These are phyloP conservation scores for Chrysoporthe austroafricana DNA, from an alignment of 2,329 filamentous ascomycete genomes.

Conservation along the genomic window DNA sequence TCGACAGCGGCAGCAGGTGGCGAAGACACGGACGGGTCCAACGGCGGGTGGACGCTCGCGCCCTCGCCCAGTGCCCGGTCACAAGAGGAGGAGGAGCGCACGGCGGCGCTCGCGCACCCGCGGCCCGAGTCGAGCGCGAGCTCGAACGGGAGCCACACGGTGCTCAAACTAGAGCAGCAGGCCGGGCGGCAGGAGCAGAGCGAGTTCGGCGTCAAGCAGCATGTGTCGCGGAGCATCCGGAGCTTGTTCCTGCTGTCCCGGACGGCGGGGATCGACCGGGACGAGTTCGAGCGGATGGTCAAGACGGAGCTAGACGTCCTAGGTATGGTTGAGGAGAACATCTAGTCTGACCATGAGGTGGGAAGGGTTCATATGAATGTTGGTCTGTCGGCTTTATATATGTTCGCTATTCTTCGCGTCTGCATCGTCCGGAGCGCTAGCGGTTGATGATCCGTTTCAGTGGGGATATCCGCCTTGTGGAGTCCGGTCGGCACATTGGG, in stretches of 20 bases:
- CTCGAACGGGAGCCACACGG: conserved; percentile 58
- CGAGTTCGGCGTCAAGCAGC: conserved; percentile 77
- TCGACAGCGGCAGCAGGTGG: conserved; percentile 33
- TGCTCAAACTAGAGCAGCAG: conserved; percentile 64
- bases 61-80: conserved; percentile 42
- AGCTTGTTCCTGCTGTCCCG: conserved; percentile 74
- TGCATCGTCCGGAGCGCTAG: conserved; percentile 2
- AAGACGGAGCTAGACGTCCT: conserved; percentile 73
- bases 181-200: conserved; percentile 62
- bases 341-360: not conserved
- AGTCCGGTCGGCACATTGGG: conserved; percentile 23
- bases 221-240: conserved; percentile 77
- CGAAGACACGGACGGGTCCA: conserved; percentile 41
- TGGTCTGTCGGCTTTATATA: too few species aligned
- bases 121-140: conserved; percentile 62
- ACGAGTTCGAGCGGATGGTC: conserved; percentile 75
- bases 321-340: conserved; percentile 66
- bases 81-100: conserved; percentile 44
- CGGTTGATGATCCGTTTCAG: not conserved
- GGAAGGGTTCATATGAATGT: not conserved
- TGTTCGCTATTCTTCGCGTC: conserved; percentile 1
- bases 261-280: conserved; percentile 71
- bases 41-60: conserved; percentile 49
- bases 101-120: conserved; percentile 53
- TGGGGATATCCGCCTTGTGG: conserved; percentile 19